Evolutionary conservation across 768 basidiomycete species (phyloP).

Genomic region (Mycena haematopus): DNA sequence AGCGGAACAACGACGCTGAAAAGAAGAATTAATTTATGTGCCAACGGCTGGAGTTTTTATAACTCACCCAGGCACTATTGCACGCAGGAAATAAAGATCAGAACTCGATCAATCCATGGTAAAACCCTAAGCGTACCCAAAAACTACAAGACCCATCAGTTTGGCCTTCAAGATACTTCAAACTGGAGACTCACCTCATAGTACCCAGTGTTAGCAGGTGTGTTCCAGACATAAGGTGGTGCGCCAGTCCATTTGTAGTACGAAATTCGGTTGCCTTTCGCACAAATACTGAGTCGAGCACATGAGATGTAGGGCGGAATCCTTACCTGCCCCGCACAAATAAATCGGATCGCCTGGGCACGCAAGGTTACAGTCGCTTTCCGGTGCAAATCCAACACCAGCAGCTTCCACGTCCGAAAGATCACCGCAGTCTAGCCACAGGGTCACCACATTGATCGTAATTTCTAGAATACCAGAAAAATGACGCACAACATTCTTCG

Average conservation of each 20-base stretch:
- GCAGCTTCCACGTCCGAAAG: constrained; percentile 55
- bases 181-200: constrained; percentile 60
- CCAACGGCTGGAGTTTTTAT: not conserved
- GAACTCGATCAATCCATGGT: constrained; percentile 9
- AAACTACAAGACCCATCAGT: constrained; percentile 40
- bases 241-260: constrained; percentile 61
- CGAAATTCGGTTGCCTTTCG: constrained; percentile 37
- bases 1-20: constrained; percentile 73
- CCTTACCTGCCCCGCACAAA: constrained; percentile 67
- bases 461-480: too few relatives aligned
- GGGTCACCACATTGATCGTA: not conserved
- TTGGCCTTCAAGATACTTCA: not conserved
- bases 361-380: constrained; percentile 53
- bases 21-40: not conserved
- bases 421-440: constrained; percentile 71
- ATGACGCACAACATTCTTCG: constrained; percentile 73
- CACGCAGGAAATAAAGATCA: not conserved
- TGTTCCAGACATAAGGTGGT: constrained; percentile 64
- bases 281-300: too few relatives aligned
- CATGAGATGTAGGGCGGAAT: constrained; percentile 37
- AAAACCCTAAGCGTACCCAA: constrained; percentile 45
- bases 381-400: constrained; percentile 46
- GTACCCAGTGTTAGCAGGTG: constrained; percentile 64
- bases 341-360: constrained; percentile 79
- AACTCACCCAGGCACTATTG: constrained; percentile 20